These are phyloP conservation scores for Mycena galericulata DNA, from an alignment of 768 basidiomycete species.

Conservation along the genomic window DNA sequence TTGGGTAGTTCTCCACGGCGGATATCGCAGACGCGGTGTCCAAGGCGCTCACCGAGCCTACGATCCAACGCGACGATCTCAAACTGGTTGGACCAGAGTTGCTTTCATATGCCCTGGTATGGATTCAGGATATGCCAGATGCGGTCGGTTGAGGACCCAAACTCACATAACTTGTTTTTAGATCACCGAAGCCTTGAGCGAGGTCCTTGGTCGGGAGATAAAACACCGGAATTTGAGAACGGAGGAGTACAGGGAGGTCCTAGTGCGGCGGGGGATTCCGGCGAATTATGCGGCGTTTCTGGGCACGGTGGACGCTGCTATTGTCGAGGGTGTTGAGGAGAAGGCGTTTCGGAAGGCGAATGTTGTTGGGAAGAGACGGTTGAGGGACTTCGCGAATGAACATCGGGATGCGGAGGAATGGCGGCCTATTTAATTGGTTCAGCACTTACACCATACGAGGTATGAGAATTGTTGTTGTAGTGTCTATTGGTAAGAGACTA, in stretches of 20 bases:
- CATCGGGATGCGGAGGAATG: conserved; percentile 22
- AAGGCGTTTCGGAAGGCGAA: conserved; percentile 31
- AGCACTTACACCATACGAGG: no score
- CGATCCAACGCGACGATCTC: conserved; percentile 40
- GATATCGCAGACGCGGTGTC: conserved; percentile 48
- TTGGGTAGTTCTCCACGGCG: conserved; percentile 44
- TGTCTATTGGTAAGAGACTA: no score
- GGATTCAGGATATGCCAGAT: neutral
- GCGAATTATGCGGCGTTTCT: conserved; percentile 34
- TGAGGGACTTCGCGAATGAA: conserved; percentile 39
- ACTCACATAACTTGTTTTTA: no score
- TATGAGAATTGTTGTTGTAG: no score
- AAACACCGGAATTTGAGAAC: conserved; percentile 38
- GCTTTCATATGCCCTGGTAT: conserved; percentile 45
- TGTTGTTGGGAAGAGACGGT: conserved; percentile 38
- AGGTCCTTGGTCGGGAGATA: conserved; percentile 43
- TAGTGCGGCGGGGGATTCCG: conserved; percentile 31
- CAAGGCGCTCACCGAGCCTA: conserved; percentile 40
- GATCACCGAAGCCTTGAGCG: conserved; percentile 42
- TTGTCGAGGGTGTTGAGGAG: conserved; percentile 40
- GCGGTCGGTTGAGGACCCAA: neutral
- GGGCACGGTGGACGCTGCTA: conserved; percentile 29
- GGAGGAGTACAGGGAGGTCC: conserved; percentile 34
- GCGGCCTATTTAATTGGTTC: no score
- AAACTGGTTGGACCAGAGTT: conserved; percentile 49